phyloP scores from a whole-genome alignment of 371 early-diverging fungal species.

The Mucor plumbeus region DNA sequence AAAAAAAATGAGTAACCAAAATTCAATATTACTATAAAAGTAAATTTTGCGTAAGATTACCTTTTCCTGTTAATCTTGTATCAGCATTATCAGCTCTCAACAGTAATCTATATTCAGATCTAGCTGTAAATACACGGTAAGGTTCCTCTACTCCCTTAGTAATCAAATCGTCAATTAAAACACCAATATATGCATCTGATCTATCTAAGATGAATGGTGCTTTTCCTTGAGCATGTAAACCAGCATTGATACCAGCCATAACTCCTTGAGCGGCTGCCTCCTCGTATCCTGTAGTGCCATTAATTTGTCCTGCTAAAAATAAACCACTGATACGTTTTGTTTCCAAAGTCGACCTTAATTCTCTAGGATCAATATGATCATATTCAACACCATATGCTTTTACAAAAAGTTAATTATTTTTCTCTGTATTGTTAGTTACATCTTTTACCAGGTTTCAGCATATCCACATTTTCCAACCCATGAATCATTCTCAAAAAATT shows the following conservation, averaged over 20 bases:
- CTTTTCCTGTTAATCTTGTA: conserved; percentile 71
- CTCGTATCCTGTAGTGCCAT: conserved; percentile 90
- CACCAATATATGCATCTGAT: conserved; percentile 87
- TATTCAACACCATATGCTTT: conserved; percentile 83
- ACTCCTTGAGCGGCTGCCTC: conserved; percentile 90
- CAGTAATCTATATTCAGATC: conserved; percentile 83
- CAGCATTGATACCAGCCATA: conserved; percentile 88
- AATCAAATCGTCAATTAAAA: conserved; percentile 84
- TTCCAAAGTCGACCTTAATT: conserved; percentile 77
- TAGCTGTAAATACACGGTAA: conserved; percentile 83
- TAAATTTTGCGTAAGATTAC: conserved; percentile 16
- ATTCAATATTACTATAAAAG: background rate
- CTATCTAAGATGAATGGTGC: conserved; percentile 74
- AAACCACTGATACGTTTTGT: conserved; percentile 80
- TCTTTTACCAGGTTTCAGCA: conserved; percentile 67
- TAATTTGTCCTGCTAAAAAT: conserved; percentile 88
- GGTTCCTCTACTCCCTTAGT: conserved; percentile 88
- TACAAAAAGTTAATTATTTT: background rate
- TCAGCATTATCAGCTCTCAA: conserved; percentile 87
- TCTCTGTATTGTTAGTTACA: background rate
- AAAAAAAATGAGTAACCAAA: background rate
- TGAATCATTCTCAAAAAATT: conserved; percentile 75
- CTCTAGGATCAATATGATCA: conserved; percentile 86
- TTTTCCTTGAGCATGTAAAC: conserved; percentile 54
- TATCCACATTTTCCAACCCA: conserved; percentile 80